These are phyloP conservation scores for Massarina eburnea DNA, from an alignment of 2,329 filamentous ascomycete genomes.

Conservation along the genomic window DNA sequence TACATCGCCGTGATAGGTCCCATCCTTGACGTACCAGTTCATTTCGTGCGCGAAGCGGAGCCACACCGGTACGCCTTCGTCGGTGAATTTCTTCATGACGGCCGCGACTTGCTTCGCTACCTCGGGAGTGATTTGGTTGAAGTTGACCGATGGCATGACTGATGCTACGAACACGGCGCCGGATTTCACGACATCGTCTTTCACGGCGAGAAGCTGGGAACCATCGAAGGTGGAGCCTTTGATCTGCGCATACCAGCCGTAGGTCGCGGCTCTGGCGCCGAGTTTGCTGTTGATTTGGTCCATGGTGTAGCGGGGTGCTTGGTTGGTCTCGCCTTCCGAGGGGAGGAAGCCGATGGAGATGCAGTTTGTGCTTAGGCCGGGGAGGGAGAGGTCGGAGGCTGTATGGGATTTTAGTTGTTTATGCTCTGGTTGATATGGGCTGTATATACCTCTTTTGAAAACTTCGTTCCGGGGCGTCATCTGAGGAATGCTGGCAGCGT, in stretches of 20 bases:
- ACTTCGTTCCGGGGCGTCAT: conserved; percentile 1
- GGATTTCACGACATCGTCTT: conserved; percentile 10
- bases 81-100: conserved; percentile 17
- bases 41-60: conserved; percentile 16
- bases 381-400: conserved; percentile 8
- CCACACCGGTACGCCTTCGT: conserved; percentile 15
- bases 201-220: conserved; percentile 11
- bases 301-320: conserved; percentile 14
- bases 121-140: conserved; percentile 10
- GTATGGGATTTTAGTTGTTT: neutral
- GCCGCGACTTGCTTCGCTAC: conserved; percentile 10
- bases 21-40: conserved; percentile 16
- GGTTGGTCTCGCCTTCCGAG: conserved; percentile 12
- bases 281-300: conserved; percentile 10
- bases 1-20: conserved; percentile 9
- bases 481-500: conserved; percentile 5
- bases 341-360: conserved; percentile 16
- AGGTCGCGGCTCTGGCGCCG: conserved; percentile 8
- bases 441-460: conserved; percentile 1
- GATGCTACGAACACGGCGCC: conserved; percentile 17
- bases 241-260: conserved; percentile 18
- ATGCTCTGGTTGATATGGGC: neutral
- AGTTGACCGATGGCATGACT: conserved; percentile 15
- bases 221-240: conserved; percentile 9
- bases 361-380: conserved; percentile 13